These are phyloP conservation scores for Coelastrella sp. DNA, from an alignment of 139 green algal species.

Conservation along the genomic window DNA sequence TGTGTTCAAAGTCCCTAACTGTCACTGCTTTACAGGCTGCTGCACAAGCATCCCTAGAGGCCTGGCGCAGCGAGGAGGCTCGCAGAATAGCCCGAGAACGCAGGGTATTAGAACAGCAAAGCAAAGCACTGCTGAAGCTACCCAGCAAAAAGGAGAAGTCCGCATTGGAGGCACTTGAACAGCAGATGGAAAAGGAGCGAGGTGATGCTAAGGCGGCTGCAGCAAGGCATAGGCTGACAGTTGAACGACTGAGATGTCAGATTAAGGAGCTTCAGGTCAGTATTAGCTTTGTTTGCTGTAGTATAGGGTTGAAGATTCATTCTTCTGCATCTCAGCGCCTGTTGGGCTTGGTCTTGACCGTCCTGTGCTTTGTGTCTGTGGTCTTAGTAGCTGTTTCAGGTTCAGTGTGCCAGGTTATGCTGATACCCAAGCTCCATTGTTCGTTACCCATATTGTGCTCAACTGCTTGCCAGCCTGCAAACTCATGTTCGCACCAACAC, in stretches of 20 bases:
- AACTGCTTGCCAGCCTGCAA: no score
- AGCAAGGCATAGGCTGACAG: slow-evolving; percentile 83
- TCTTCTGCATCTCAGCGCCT: no score
- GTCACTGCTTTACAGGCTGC: slow-evolving; percentile 52
- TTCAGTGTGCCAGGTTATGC: no score
- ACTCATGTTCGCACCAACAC: no score
- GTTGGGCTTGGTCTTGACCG: no score
- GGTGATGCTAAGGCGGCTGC: slow-evolving; percentile 69
- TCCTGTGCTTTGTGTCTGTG: no score
- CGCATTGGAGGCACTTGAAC: slow-evolving; percentile 73
- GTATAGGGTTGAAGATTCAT: no score
- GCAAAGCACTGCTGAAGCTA: slow-evolving; percentile 72
- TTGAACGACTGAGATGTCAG: slow-evolving; percentile 85
- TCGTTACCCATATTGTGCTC: no score
- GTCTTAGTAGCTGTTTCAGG: no score
- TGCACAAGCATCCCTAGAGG: slow-evolving; percentile 63
- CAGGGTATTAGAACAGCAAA: slow-evolving; percentile 83
- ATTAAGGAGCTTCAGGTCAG: slow-evolving; percentile 84
- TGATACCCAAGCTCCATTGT: no score
- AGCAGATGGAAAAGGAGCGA: slow-evolving; percentile 76
- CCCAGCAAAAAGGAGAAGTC: slow-evolving; percentile 85
- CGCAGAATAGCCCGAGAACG: slow-evolving; percentile 73
- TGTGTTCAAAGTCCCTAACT: no score
- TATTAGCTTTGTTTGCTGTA: no score
- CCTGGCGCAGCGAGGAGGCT: slow-evolving; percentile 64